Evolutionary conservation across 805 yeast species (phyloP).

Genomic region (Komagataella ulmi): DNA sequence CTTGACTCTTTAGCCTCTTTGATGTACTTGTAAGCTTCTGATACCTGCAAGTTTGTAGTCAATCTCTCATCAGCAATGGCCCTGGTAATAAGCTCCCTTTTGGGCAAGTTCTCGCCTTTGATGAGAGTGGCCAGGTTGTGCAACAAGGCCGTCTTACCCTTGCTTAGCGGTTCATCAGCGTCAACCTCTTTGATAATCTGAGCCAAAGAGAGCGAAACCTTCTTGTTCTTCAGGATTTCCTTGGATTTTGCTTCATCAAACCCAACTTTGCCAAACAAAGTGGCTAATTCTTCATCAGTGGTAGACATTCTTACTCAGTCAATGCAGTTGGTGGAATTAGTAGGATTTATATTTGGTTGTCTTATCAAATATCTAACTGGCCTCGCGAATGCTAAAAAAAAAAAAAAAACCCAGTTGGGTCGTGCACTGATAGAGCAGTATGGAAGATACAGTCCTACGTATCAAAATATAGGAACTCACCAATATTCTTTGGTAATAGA

Average conservation of each 20-base stretch:
- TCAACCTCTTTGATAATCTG: conserved; percentile 38
- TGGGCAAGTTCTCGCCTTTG: conserved; percentile 40
- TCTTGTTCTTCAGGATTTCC: conserved; percentile 77
- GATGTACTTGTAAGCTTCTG: conserved; percentile 68
- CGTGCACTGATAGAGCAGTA: neutral
- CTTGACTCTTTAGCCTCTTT: conserved; percentile 34
- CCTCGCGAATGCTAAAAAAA: neutral
- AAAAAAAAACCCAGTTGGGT: neutral
- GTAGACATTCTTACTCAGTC: conserved; percentile 1
- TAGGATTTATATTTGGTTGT: neutral
- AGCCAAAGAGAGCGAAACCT: conserved; percentile 60
- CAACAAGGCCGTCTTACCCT: conserved; percentile 46
- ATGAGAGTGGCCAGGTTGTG: conserved; percentile 68
- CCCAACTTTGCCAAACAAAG: conserved; percentile 36
- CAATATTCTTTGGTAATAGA: too few species aligned
- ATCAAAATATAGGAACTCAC: too few species aligned
- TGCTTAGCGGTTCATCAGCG: conserved; percentile 29
- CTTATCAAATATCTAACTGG: neutral
- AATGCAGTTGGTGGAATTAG: neutral
- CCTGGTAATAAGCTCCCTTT: conserved; percentile 37
- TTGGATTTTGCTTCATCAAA: conserved; percentile 61
- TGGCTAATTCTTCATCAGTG: conserved; percentile 15
- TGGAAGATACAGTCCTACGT: too few species aligned
- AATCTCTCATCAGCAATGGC: conserved; percentile 56
- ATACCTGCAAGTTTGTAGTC: conserved; percentile 58